Evolutionary conservation across 2,329 filamentous ascomycete genomes (phyloP).

Genomic region (Neoarthrinium moseri): DNA sequence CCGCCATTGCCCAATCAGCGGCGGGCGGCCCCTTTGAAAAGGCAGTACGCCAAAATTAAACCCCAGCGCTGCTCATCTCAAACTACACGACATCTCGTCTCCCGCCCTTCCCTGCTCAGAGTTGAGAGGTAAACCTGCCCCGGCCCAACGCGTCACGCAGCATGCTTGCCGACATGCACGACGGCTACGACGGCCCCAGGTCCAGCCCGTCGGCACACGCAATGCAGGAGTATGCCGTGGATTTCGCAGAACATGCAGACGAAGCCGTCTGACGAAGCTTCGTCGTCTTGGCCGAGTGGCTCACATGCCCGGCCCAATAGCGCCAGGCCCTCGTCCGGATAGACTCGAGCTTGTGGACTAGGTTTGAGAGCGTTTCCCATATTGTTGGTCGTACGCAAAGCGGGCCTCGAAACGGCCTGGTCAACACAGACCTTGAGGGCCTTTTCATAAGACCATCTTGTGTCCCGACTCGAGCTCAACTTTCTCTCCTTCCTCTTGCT

Average conservation of each 20-base stretch:
- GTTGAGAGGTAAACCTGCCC: no score
- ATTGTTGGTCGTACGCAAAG: background rate
- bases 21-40: conserved; percentile 6
- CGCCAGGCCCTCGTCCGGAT: background rate
- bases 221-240: no score
- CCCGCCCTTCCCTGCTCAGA: no score
- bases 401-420: background rate
- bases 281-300: background rate
- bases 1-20: conserved; percentile 5
- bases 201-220: no score
- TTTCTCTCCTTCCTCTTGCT: background rate
- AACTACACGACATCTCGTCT: background rate
- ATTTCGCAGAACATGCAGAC: no score
- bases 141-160: no score
- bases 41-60: conserved; percentile 9
- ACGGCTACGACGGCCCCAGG: no score
- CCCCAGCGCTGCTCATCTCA: conserved; percentile 8
- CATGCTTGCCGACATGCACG: no score
- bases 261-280: no score
- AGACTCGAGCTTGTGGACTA: background rate
- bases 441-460: background rate
- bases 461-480: background rate
- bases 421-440: background rate
- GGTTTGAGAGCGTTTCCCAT: background rate
- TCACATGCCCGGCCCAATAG: background rate